Percentiles rank a stretch among this genome's conserved stretches.
Evolutionary conservation across 441 rosid genomes (phyloP).

Genomic region (Populus tomentosa): DNA sequence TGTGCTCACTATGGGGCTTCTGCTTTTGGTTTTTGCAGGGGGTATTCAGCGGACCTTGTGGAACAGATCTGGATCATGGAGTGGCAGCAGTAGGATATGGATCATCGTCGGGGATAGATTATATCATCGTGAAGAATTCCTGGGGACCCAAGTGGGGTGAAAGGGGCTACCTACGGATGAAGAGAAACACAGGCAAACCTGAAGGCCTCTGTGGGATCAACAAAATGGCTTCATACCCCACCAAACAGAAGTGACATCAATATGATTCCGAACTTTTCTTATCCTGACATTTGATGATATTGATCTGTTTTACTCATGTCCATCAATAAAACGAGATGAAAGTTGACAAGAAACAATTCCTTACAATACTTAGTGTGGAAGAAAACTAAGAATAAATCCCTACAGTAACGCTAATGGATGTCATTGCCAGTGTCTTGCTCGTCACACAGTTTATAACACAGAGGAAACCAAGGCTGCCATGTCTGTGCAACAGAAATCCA

Average conservation of each 20-base stretch:
- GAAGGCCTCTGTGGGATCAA: slow-evolving; percentile 77
- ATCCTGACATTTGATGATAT: not conserved
- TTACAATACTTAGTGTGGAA: not conserved
- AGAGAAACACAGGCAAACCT: no score
- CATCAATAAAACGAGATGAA: slow-evolving; percentile 2
- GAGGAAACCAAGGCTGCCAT: not conserved
- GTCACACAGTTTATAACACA: not conserved
- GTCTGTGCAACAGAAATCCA: not conserved
- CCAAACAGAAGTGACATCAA: slow-evolving; percentile 27
- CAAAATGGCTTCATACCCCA: slow-evolving; percentile 80
- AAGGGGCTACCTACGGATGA: no score
- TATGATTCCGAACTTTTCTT: not conserved
- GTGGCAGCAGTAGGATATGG: no score
- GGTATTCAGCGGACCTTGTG: no score
- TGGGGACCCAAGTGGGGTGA: no score
- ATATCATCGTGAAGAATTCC: no score
- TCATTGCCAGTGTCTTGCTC: not conserved
- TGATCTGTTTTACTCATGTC: not conserved
- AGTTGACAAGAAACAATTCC: not conserved
- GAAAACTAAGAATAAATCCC: no score
- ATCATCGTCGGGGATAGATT: no score
- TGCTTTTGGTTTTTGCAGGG: no score
- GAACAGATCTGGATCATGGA: no score
- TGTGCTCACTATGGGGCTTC: no score
- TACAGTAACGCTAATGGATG: no score